phyloP scores from a whole-genome alignment of 345 rosid species.

The Fremontodendron californicum region DNA sequence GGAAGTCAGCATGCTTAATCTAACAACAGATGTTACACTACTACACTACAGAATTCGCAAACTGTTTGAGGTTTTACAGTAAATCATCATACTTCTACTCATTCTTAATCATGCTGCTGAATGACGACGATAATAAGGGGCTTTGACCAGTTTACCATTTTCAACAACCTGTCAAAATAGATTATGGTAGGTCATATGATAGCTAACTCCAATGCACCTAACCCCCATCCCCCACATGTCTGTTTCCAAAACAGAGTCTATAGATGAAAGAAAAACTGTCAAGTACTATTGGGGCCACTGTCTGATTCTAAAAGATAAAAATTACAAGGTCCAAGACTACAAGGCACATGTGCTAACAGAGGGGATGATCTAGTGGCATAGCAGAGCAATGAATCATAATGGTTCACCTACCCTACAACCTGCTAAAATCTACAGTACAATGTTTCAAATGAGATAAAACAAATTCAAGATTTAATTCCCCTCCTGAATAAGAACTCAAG shows the following conservation, averaged over 20 bases:
- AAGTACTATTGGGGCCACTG: slow-evolving; percentile 32
- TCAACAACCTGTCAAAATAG: slow-evolving; percentile 17
- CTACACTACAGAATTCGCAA: background rate
- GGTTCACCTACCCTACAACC: slow-evolving; percentile 36
- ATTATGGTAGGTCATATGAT: slow-evolving; percentile 25
- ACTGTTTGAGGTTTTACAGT: background rate
- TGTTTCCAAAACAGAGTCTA: slow-evolving; percentile 1
- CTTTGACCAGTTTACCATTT: background rate
- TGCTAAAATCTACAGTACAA: slow-evolving; percentile 1
- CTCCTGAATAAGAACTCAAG: background rate
- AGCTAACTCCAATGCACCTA: slow-evolving; percentile 28
- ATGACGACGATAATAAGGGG: background rate
- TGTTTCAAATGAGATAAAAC: slow-evolving; percentile 11
- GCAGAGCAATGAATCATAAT: slow-evolving; percentile 19
- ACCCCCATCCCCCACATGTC: slow-evolving; percentile 16
- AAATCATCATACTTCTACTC: background rate
- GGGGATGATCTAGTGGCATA: slow-evolving; percentile 17
- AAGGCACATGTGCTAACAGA: slow-evolving; percentile 24
- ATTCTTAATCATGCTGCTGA: background rate
- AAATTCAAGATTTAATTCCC: background rate
- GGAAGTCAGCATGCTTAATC: background rate
- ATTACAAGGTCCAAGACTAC: slow-evolving; percentile 22
- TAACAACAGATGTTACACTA: background rate
- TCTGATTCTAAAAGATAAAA: slow-evolving; percentile 12
- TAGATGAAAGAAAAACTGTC: slow-evolving; percentile 12